Evolutionary conservation across 371 early-diverging fungal genomes (phyloP).

Genomic region (Mortierella sp.): DNA sequence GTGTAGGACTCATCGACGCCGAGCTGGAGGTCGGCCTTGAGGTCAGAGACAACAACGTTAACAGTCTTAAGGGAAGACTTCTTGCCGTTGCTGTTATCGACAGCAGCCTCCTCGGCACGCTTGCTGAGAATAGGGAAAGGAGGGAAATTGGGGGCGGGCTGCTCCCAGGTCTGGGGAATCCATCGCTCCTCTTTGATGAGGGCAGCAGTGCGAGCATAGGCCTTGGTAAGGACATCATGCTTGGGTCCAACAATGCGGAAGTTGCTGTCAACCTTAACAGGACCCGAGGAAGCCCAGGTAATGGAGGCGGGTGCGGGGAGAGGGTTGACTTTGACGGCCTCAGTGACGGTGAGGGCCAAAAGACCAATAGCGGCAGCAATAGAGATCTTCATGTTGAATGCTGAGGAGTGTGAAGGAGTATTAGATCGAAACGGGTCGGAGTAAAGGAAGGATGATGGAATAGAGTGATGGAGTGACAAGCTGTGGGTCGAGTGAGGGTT

Average conservation of each 20-base stretch:
- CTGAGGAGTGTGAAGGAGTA: neutral
- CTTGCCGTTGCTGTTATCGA: neutral
- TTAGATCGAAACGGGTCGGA: neutral
- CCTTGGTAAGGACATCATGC: constrained; percentile 44
- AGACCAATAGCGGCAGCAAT: constrained; percentile 55
- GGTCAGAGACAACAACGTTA: constrained; percentile 57
- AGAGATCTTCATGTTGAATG: constrained; percentile 43
- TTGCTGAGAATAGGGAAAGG: constrained; percentile 35
- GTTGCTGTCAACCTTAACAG: constrained; percentile 50
- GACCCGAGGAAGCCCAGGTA: constrained; percentile 42
- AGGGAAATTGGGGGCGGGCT: constrained; percentile 24
- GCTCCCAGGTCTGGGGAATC: constrained; percentile 47
- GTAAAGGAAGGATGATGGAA: constrained; percentile 2
- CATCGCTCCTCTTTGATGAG: constrained; percentile 49
- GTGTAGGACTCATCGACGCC: constrained; percentile 79
- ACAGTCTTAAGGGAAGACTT: constrained; percentile 26
- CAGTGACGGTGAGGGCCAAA: constrained; percentile 50
- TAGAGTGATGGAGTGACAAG: constrained; percentile 1
- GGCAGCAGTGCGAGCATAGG: constrained; percentile 37
- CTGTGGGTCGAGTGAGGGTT: constrained; percentile 21
- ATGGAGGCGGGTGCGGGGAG: constrained; percentile 47
- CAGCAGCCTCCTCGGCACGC: constrained; percentile 25
- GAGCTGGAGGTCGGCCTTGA: constrained; percentile 57
- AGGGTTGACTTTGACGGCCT: constrained; percentile 56
- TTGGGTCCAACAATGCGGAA: constrained; percentile 47